Base-by-base conservation (phyloP, 768 basidiomycete genomes). In the Termitomyces titanicus region DNA sequence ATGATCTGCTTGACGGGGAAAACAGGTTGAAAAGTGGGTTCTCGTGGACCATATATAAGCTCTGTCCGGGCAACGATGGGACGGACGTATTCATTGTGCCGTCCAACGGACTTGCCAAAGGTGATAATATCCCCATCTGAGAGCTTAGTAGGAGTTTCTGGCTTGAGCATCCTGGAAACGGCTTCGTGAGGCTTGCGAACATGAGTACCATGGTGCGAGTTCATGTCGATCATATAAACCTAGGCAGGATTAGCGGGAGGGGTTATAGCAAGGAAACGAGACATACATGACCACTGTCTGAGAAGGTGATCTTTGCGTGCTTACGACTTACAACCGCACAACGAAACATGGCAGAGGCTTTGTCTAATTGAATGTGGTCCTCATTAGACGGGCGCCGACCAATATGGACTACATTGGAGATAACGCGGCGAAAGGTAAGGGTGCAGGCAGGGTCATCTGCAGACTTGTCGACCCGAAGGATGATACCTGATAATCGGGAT, bases 241-340 rank as follows among this genome's bases (percentile, higher is more conserved):
- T 90, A 62, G 59, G 65, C 61, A 63, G 43, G 33, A 61, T 33
- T 34, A 45, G 55, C 62, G 62, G 53, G 20, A 25, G 18, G 33
- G 29, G 43, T 50, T 43, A 46, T 18, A 52, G 24, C 51, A 54
- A 47, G 39, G 50, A 47, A 55, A 45, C 35, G 40, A 46, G 55
- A 63, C 78, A 60, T 79, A 90, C 89, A 73, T 81, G 79, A 44
- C 88, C 87, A 58, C 77, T 79, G 62, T 88, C 85, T 5, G 85
- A 76, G 68, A 91, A 86, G 20, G 79, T 77, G 56, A 92, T 83
- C 76, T 84, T 88, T 54, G 89, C 89, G 72, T 92, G 89, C 64
- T 73, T 81, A 24, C 89, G 80, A 67, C 87, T 89, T 59, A 92
- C 86, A 44, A 92, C 89, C 29, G 88, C 85, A 64, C 89, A 91